Percentiles rank a stretch among this genome's conserved stretches.
phyloP scores from a whole-genome alignment of 164 flowering plant species.

The Vitis cinerea region DNA sequence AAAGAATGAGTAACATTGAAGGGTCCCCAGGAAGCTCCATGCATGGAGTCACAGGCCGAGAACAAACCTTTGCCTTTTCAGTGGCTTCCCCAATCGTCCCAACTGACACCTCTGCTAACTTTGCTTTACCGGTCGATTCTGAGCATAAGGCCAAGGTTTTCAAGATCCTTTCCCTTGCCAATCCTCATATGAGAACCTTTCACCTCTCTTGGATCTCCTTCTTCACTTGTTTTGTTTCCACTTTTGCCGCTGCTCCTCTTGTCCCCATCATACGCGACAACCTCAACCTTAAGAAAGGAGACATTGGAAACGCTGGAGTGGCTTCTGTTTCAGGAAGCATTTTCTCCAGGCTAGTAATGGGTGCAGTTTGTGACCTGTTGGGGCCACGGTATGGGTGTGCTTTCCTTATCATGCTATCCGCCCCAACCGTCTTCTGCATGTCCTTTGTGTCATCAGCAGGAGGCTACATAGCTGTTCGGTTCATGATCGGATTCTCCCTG shows the following conservation, averaged over 20 bases:
- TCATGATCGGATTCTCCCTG: constrained; percentile 66
- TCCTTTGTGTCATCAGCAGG: constrained; percentile 46
- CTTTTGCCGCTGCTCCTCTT: constrained; percentile 83
- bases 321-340: constrained; percentile 82
- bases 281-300: constrained; percentile 55
- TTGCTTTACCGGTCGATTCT: constrained; percentile 66
- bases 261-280: constrained; percentile 89
- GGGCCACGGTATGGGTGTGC: constrained; percentile 77
- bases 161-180: constrained; percentile 52
- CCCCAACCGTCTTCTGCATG: constrained; percentile 68
- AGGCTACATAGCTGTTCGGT: constrained; percentile 37
- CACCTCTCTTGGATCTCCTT: constrained; percentile 82
- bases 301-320: constrained; percentile 76
- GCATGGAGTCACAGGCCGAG: constrained; percentile 38
- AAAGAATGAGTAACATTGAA: too few relatives aligned
- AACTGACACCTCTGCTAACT: constrained; percentile 25
- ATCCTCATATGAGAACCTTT: constrained; percentile 85
- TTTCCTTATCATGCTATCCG: constrained; percentile 55
- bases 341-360: constrained; percentile 76
- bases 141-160: constrained; percentile 73
- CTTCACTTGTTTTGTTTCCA: constrained; percentile 78
- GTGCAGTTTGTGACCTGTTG: constrained; percentile 69
- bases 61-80: constrained; percentile 29
- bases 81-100: constrained; percentile 24
- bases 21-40: constrained; percentile 33